Conservation (phyloP, 2,329 filamentous ascomycete species). For the Penicillium crustosum region DNA sequence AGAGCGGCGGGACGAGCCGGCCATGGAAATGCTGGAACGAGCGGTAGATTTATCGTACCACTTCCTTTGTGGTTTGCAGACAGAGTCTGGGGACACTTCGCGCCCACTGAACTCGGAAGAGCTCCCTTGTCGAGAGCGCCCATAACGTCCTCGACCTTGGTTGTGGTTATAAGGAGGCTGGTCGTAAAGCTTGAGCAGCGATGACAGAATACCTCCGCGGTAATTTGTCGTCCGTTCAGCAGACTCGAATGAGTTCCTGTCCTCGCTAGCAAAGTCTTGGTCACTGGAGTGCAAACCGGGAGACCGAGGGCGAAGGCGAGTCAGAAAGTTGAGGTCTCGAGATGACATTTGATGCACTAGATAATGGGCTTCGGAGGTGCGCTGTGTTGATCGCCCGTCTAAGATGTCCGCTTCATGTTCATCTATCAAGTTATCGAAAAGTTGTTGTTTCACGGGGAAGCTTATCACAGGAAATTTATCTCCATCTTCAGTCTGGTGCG, state of each 20-base stretch:
- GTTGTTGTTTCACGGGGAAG: slow-evolving; percentile 35
- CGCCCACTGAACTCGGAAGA: slow-evolving; percentile 32
- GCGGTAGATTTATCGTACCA: slow-evolving; percentile 44
- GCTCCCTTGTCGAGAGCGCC: slow-evolving; percentile 34
- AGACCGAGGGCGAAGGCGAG: slow-evolving; percentile 34
- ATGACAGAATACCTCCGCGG: slow-evolving; percentile 70
- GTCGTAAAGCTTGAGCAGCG: slow-evolving; percentile 69
- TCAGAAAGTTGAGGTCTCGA: slow-evolving; percentile 34
- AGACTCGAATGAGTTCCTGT: slow-evolving; percentile 52
- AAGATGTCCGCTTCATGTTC: slow-evolving; percentile 33
- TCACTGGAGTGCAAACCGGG: slow-evolving; percentile 34
- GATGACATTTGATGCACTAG: slow-evolving; percentile 41
- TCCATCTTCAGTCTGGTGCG: slow-evolving; percentile 30
- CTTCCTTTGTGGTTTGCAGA: slow-evolving; percentile 35
- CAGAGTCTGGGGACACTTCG: slow-evolving; percentile 34
- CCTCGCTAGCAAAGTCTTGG: slow-evolving; percentile 35
- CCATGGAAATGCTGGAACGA: slow-evolving; percentile 37
- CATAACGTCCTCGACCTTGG: slow-evolving; percentile 27
- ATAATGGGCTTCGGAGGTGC: slow-evolving; percentile 34
- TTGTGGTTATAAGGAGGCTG: slow-evolving; percentile 37
- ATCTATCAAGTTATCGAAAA: slow-evolving; percentile 31
- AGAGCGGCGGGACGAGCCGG: slow-evolving; percentile 31
- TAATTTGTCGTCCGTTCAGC: slow-evolving; percentile 69
- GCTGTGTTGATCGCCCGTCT: slow-evolving; percentile 30
- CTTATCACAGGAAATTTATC: slow-evolving; percentile 40